Percentiles rank a stretch among this genome's conserved stretches.
Evolutionary conservation across 1,139 yeast genomes (phyloP).

Genomic region (Yamadazyma dendronema): DNA sequence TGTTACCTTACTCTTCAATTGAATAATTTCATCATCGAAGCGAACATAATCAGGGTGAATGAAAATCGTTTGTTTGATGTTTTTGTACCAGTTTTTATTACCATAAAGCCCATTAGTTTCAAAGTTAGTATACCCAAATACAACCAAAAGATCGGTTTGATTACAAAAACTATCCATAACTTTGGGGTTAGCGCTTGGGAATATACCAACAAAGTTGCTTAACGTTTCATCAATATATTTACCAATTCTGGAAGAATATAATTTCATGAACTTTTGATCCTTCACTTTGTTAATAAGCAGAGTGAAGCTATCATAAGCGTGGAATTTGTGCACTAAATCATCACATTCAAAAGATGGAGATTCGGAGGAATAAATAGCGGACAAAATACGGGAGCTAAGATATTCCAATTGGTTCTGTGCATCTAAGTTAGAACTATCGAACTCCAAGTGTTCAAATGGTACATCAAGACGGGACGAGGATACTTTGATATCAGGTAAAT

Average conservation of each 20-base stretch:
- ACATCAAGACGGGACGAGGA: conserved; percentile 29
- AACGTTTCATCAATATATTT: conserved; percentile 63
- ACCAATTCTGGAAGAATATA: conserved; percentile 41
- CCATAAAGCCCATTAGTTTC: conserved; percentile 51
- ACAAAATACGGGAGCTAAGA: conserved; percentile 47
- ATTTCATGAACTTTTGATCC: conserved; percentile 22
- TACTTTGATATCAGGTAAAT: conserved; percentile 55
- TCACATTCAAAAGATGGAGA: conserved; percentile 69
- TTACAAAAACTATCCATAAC: conserved; percentile 30
- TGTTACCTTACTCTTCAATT: conserved; percentile 20
- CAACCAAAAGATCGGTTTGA: conserved; percentile 47
- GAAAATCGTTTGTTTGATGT: conserved; percentile 24
- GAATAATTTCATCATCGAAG: conserved; percentile 24
- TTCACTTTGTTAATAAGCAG: conserved; percentile 42
- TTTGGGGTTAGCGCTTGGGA: conserved; percentile 26
- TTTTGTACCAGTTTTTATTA: conserved; percentile 17
- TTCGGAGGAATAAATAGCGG: conserved; percentile 47
- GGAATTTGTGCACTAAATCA: conserved; percentile 58
- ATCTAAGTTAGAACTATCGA: conserved; percentile 16
- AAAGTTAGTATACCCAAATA: conserved; percentile 50
- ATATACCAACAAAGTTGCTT: conserved; percentile 61
- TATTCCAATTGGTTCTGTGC: conserved; percentile 26
- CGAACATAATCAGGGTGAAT: conserved; percentile 37
- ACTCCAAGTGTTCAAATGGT: conserved; percentile 26
- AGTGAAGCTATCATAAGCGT: conserved; percentile 38